Percentiles rank a stretch among this genome's conserved stretches.
phyloP scores from a whole-genome alignment of 73 alveolate species.

The Tetrahymena thermophila region DNA sequence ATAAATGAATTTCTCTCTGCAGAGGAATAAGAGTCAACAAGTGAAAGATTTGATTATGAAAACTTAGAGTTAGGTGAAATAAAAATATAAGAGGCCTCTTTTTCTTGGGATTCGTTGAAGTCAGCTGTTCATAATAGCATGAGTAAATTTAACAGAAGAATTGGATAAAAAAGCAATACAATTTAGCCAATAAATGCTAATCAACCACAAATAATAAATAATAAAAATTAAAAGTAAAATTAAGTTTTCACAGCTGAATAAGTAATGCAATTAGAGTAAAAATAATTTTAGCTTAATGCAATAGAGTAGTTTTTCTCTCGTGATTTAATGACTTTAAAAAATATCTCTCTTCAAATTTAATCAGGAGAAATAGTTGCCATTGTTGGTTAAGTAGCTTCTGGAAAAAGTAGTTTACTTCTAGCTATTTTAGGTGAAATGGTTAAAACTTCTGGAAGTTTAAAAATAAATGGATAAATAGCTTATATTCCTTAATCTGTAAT shows the following conservation, averaged over 20 bases:
- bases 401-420: slow-evolving; percentile 65
- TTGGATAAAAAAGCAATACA: neutral
- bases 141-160: neutral
- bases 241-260: neutral
- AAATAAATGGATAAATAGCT: neutral
- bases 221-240: too few species aligned
- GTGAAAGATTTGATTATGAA: neutral
- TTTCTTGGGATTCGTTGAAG: neutral
- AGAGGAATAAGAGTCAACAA: neutral
- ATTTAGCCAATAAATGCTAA: neutral
- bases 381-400: slow-evolving; percentile 92
- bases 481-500: slow-evolving; percentile 7
- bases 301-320: neutral
- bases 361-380: slow-evolving; percentile 73
- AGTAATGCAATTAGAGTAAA: neutral
- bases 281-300: neutral
- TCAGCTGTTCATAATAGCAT: neutral
- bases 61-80: neutral
- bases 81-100: neutral
- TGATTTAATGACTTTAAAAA: slow-evolving; percentile 19
- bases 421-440: slow-evolving; percentile 7
- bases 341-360: slow-evolving; percentile 49
- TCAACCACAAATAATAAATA: neutral
- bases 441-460: neutral
- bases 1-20: neutral